Evolutionary conservation across 2,329 filamentous ascomycete species (phyloP).

Genomic region (Colletotrichum sp.): DNA sequence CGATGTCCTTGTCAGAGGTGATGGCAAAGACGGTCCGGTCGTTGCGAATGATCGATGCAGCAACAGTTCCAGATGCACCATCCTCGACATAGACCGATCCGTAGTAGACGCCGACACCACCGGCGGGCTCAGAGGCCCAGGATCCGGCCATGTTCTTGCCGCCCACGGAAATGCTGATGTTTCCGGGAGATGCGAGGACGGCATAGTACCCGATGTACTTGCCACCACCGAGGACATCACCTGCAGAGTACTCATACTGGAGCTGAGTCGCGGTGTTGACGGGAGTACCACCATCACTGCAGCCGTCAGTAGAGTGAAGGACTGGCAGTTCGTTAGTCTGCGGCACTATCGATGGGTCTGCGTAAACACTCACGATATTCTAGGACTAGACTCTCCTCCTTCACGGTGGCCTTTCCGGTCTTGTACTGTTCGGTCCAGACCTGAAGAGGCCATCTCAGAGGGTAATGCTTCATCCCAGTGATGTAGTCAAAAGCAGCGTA

Average conservation of each 20-base stretch:
- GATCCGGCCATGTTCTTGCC: not conserved
- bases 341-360: fast-evolving
- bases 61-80: not conserved
- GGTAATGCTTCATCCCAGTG: not conserved
- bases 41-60: not conserved
- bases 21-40: not conserved
- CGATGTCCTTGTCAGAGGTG: not conserved
- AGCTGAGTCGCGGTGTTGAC: not conserved
- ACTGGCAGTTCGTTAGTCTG: not conserved
- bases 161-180: not conserved
- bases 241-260: not conserved
- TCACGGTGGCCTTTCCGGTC: not conserved
- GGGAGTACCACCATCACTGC: not conserved
- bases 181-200: not conserved
- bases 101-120: not conserved
- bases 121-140: not conserved
- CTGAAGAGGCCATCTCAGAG: not conserved
- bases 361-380: not conserved
- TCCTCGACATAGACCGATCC: not conserved
- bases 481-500: not conserved
- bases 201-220: not conserved
- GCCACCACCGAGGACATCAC: not conserved
- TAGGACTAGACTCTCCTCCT: not conserved
- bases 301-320: not conserved
- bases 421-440: not conserved